Evolutionary conservation across 768 basidiomycete species (phyloP).

Genomic region (Floccularia luteovirens): DNA sequence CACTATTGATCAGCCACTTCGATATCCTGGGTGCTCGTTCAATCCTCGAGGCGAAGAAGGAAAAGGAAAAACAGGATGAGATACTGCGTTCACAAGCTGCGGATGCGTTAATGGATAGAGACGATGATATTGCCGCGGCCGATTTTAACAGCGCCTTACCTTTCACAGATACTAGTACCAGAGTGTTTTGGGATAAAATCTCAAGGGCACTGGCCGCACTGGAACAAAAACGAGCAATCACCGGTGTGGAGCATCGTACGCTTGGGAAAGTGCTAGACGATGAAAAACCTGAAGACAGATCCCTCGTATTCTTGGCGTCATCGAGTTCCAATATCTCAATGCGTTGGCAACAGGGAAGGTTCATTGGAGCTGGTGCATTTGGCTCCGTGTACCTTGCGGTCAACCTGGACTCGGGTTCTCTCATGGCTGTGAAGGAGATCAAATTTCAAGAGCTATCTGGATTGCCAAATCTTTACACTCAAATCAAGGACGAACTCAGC

Average conservation of each 20-base stretch:
- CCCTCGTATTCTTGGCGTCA: constrained; percentile 89
- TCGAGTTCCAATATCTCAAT: constrained; percentile 95
- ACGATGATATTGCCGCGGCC: constrained; percentile 37
- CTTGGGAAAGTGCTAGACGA: constrained; percentile 92
- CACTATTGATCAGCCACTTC: constrained; percentile 93
- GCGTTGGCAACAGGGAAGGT: constrained; percentile 96
- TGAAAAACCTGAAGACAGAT: constrained; percentile 89
- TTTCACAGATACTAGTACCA: constrained; percentile 57
- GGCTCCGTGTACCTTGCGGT: constrained; percentile 99
- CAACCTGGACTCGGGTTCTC: constrained; percentile 89
- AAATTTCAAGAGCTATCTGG: constrained; percentile 92
- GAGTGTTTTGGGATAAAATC: constrained; percentile 70
- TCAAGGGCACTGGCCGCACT: constrained; percentile 51
- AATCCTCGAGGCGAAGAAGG: constrained; percentile 78
- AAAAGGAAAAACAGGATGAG: constrained; percentile 80
- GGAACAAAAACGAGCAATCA: constrained; percentile 53
- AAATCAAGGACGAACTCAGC: constrained; percentile 91
- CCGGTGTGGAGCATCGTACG: constrained; percentile 64
- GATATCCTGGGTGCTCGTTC: constrained; percentile 96
- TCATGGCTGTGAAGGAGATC: constrained; percentile 99
- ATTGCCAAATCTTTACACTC: constrained; percentile 79
- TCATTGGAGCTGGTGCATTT: constrained; percentile 98
- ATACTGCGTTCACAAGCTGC: constrained; percentile 43
- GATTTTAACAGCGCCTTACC: constrained; percentile 34
- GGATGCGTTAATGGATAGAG: constrained; percentile 33